Percentiles rank a stretch among this genome's conserved stretches.
phyloP scores from a whole-genome alignment of 2,329 filamentous ascomycete genomes.

The Sporothrix sp. region DNA sequence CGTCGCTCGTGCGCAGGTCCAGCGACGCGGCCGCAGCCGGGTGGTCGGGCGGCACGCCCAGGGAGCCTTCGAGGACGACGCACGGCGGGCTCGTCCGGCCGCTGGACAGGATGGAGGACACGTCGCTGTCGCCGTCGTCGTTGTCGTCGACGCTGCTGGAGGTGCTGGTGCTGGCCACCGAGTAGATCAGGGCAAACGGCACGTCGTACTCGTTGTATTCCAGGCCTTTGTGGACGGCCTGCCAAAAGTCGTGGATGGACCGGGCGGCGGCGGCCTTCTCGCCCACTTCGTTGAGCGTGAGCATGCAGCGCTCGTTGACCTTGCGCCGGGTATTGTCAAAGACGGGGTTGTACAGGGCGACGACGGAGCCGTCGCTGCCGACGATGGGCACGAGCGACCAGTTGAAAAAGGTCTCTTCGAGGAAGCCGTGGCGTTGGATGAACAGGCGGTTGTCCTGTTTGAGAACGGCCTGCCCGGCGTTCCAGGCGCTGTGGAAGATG shows the following conservation, averaged over 20 bases:
- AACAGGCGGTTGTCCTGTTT: conserved; percentile 75
- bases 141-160: conserved; percentile 28
- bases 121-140: conserved; percentile 68
- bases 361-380: conserved; percentile 61
- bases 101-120: conserved; percentile 60
- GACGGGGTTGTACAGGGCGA: conserved; percentile 68
- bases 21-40: conserved; percentile 48
- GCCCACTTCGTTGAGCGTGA: conserved; percentile 66
- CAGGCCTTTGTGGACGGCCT: conserved; percentile 56
- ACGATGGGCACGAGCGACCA: conserved; percentile 75
- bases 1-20: conserved; percentile 59
- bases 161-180: conserved; percentile 32
- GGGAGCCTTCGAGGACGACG: conserved; percentile 59
- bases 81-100: conserved; percentile 50
- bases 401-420: conserved; percentile 75
- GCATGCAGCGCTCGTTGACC: conserved; percentile 70
- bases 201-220: conserved; percentile 67
- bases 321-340: conserved; percentile 75
- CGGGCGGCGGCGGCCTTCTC: conserved; percentile 64
- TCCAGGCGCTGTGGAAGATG: conserved; percentile 56
- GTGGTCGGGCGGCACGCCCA: conserved; percentile 60
- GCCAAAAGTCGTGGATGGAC: conserved; percentile 65
- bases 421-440: conserved; percentile 55
- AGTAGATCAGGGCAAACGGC: conserved; percentile 70
- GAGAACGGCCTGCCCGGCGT: conserved; percentile 69